Percentiles rank a stretch among this genome's conserved stretches.
Conservation (phyloP, 1,284 basidiomycete species). For the Trichosporon coremiiforme region DNA sequence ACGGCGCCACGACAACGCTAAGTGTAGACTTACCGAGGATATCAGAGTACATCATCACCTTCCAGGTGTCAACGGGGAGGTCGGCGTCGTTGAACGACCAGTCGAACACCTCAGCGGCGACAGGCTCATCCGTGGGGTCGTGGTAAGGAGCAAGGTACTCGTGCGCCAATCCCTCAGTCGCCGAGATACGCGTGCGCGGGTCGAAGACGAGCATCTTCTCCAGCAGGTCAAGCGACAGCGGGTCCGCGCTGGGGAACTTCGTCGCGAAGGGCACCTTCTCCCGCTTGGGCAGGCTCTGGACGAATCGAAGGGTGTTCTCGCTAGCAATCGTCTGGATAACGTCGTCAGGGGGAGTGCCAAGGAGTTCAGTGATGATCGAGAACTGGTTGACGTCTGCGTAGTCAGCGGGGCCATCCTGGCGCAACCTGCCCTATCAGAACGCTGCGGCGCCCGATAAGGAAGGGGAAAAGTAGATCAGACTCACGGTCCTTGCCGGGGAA, state of each 20-base stretch:
- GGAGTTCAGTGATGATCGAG: constrained; percentile 97
- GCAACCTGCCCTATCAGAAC: neutral
- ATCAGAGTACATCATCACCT: constrained; percentile 97
- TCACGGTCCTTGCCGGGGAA: constrained; percentile 95
- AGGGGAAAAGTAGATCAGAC: constrained; percentile 40
- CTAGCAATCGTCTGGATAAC: constrained; percentile 98
- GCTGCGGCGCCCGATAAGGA: neutral
- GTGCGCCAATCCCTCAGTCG: constrained; percentile 85
- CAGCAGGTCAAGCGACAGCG: constrained; percentile 87
- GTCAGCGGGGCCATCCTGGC: neutral
- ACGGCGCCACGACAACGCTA: neutral
- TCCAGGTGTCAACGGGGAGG: constrained; percentile 98
- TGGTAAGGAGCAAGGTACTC: constrained; percentile 98
- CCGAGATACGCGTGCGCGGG: constrained; percentile 93
- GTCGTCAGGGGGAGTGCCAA: constrained; percentile 98
- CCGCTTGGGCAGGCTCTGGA: constrained; percentile 94
- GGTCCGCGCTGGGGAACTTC: constrained; percentile 88
- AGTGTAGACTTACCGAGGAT: constrained; percentile 72
- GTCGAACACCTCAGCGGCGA: constrained; percentile 92
- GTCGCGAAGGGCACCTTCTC: constrained; percentile 92
- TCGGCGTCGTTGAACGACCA: constrained; percentile 99
- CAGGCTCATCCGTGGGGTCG: constrained; percentile 96
- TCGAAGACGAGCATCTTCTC: constrained; percentile 99
- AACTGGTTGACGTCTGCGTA: constrained; percentile 96
- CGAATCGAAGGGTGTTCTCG: constrained; percentile 99